Base-by-base conservation (phyloP, 768 basidiomycete species). In the Trametes punicea region DNA sequence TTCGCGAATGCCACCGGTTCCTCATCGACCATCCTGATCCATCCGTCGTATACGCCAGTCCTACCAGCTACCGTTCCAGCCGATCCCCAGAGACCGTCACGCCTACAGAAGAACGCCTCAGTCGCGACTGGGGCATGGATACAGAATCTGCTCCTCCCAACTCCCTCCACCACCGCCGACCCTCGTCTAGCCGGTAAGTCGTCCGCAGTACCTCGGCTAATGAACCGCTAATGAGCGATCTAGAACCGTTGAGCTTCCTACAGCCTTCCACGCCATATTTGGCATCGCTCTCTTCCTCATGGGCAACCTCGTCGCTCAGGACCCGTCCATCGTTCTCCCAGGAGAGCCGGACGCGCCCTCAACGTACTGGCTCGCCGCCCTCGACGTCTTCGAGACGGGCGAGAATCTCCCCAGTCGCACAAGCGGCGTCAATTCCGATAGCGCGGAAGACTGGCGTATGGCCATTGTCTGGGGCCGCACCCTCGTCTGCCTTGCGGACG, bases 361-460 rank as follows among this genome's bases (percentile, higher is more conserved):
- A 4, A 75, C 79, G 0, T 87, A 85, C 66, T 88, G 83, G 81
- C 75, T 84, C 33, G 77, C 81, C n/a, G 83, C 86, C 1, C 73
- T 89, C 50, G 85, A 87, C 63, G 82, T 85, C 6, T 85, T 88
- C 62, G 83, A 87, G 69, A 81, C 79, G 6, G 85, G 84, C 40
- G 84, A 87, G 63, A 81, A 76, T 60, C 70, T 84, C 6, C 84
- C 84, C 0, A 74, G 75, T 31, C 75, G 75, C 30, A 62, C 63
- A 15, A 56, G 56, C 44, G 59, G 55, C 31, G 20, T 25, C 55
- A 61, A 31, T 16, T n/a, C 33, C 18, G 38, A 44, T 41, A 46
- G 38, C n/a, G 55, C 73, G 6, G 82, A 85, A 62, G 83, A 87
- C 68, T 88, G 85, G 85, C 77, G 81, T 27, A 81, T 87, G 78